Percentiles rank a stretch among this genome's conserved stretches.
These are phyloP conservation scores for Trametes coccinea DNA, from an alignment of 768 basidiomycete species.

Conservation along the genomic window DNA sequence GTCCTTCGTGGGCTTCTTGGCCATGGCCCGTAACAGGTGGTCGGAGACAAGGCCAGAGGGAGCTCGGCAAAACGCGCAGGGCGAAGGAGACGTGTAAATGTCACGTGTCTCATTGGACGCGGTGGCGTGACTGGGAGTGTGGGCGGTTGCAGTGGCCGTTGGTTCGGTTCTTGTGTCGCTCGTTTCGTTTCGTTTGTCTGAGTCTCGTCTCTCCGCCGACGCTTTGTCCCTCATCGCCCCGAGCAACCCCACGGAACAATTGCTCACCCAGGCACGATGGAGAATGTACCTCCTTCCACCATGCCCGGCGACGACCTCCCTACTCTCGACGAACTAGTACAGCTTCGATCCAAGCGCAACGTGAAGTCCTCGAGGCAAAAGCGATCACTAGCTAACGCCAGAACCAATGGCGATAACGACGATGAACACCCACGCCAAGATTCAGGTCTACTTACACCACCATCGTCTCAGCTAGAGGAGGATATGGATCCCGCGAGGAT, in stretches of 20 bases:
- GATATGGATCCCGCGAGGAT: conserved; percentile 29
- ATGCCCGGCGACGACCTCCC: conserved; percentile 19
- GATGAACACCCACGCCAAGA: conserved; percentile 7
- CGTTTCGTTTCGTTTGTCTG: neutral
- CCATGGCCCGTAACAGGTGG: neutral
- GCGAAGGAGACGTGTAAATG: neutral
- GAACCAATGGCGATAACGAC: conserved; percentile 15
- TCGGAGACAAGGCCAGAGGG: neutral
- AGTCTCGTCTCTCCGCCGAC: neutral
- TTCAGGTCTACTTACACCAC: conserved; percentile 30
- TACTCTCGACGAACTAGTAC: conserved; percentile 14
- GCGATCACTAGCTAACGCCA: conserved; percentile 13
- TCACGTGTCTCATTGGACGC: conserved; percentile 3
- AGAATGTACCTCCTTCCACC: conserved; percentile 15
- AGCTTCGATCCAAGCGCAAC: conserved; percentile 18
- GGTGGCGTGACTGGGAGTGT: conserved; percentile 13
- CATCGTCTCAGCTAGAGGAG: conserved; percentile 28
- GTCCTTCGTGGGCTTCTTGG: neutral
- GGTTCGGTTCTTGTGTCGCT: conserved; percentile 10
- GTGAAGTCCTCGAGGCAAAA: conserved; percentile 25
- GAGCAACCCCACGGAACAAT: neutral
- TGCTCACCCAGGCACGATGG: conserved; percentile 5
- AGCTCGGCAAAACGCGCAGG: conserved; percentile 10
- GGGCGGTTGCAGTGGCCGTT: neutral
- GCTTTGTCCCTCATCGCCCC: conserved; percentile 1